phyloP scores from a whole-genome alignment of 805 yeast genomes.

The Candida fluviatilis region DNA sequence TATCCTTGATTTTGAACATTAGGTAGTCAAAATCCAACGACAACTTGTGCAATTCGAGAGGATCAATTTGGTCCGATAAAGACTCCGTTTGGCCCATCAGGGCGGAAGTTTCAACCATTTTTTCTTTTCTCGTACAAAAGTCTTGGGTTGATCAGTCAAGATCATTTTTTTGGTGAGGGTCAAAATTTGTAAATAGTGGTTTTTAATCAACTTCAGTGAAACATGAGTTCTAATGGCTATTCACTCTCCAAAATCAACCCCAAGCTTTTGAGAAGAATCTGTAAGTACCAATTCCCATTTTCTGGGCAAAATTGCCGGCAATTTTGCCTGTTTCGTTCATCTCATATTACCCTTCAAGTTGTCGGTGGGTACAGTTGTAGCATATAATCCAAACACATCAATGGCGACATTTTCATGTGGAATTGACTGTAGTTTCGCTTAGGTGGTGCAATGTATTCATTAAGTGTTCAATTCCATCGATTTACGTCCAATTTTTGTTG shows the following conservation, averaged over 20 bases:
- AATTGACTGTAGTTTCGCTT: no score
- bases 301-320: neutral
- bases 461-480: no score
- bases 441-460: no score
- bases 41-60: conserved; percentile 55
- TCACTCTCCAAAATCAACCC: conserved; percentile 44
- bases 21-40: conserved; percentile 64
- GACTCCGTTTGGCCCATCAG: neutral
- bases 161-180: neutral
- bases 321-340: neutral
- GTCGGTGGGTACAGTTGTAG: no score
- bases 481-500: no score
- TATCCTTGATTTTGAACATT: conserved; percentile 57
- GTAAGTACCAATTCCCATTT: conserved; percentile 22
- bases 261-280: conserved; percentile 41
- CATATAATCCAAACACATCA: no score
- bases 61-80: conserved; percentile 36
- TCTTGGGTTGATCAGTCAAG: neutral
- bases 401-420: no score
- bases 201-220: neutral
- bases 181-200: neutral
- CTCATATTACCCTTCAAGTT: no score
- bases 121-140: neutral
- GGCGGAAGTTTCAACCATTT: neutral
- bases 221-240: conserved; percentile 20